phyloP scores from a whole-genome alignment of 2,329 filamentous ascomycete genomes.

The Trichophyton simii region DNA sequence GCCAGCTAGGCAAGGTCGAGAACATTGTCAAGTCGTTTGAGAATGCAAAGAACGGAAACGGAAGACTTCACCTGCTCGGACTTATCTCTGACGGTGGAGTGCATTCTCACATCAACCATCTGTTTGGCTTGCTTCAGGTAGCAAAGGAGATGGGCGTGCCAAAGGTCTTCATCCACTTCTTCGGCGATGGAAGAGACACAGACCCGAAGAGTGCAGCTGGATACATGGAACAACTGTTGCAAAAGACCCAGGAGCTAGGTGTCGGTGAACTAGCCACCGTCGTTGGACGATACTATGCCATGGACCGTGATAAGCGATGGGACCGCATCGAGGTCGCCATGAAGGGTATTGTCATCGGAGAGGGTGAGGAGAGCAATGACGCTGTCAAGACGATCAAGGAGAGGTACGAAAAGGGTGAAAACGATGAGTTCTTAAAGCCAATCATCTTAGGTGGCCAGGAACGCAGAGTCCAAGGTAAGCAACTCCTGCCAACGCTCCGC shows the following conservation, averaged over 20 bases:
- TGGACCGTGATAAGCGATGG: slow-evolving; percentile 99
- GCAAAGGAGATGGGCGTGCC: slow-evolving; percentile 81
- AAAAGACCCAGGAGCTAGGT: slow-evolving; percentile 70
- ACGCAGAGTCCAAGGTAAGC: slow-evolving; percentile 65
- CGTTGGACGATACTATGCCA: slow-evolving; percentile 93
- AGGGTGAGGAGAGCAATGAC: slow-evolving; percentile 76
- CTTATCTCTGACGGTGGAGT: slow-evolving; percentile 93
- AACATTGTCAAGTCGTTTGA: slow-evolving; percentile 69
- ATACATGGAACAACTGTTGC: slow-evolving; percentile 77
- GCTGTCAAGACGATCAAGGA: slow-evolving; percentile 77
- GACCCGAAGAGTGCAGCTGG: slow-evolving; percentile 86
- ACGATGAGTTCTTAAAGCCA: slow-evolving; percentile 94
- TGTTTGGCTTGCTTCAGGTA: slow-evolving; percentile 74
- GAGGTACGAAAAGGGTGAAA: slow-evolving; percentile 77
- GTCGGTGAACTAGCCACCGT: slow-evolving; percentile 80
- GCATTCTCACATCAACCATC: slow-evolving; percentile 88
- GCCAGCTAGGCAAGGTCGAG: slow-evolving; percentile 60
- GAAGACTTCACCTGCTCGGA: slow-evolving; percentile 81
- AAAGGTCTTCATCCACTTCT: slow-evolving; percentile 97
- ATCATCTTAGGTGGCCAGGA: slow-evolving; percentile 88
- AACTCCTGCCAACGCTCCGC: not conserved
- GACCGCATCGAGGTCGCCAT: slow-evolving; percentile 82
- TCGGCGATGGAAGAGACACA: slow-evolving; percentile 93
- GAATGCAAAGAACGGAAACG: slow-evolving; percentile 73
- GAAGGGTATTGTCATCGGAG: slow-evolving; percentile 71